Evolutionary conservation across 1,284 basidiomycete species (phyloP), one percentile per base, ranked within the genome.

Genomic region (Lentinus polychrous): DNA sequence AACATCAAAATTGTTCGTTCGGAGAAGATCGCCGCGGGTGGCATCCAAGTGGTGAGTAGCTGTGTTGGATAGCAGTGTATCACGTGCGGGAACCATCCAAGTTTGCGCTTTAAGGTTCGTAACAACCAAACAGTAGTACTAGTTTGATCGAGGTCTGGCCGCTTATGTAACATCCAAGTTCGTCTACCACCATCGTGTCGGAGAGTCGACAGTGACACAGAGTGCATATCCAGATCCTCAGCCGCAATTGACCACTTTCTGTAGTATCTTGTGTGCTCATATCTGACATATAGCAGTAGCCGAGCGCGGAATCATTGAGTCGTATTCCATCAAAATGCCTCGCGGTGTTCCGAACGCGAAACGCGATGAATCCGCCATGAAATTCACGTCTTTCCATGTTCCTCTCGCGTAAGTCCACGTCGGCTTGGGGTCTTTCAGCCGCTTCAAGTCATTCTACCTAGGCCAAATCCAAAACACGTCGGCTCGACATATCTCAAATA

Each of bases 301-400:
- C 22, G 6, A 18, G 14, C 35, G 10, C 27, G 10, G 35, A n/a
- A 12, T 37, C 14, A 37, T 37, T 37, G 35, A 15, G 18, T 6
- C 35, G 14, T 5, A 12, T 5, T n/a, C 35, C 10, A 12, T 31
- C 22, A 43, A 27, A 38, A 90, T 90, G 86, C 86, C 86, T 49
- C 76, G 86, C 63, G 86, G 86, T 50, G 76, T 90, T 46, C 86
- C 86, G 22, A 87, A 86, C 60, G 79, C 76, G 36, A 86, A 81
- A 65, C 75, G 78, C 54, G 86, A 89, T 69, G 88, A 91, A 55
- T 81, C 80, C 49, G 85, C 86, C 8, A 72, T 91, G 72, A 75
- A 79, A 47, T 90, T 83, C 65, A 89, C 88, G 4, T 72, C 76
- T n/a, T 90, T 90, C 63, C 73, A 83, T 66, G 86, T 89, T 8